These are phyloP conservation scores for Tylopilus balloui DNA, from an alignment of 768 basidiomycete genomes.

Conservation along the genomic window DNA sequence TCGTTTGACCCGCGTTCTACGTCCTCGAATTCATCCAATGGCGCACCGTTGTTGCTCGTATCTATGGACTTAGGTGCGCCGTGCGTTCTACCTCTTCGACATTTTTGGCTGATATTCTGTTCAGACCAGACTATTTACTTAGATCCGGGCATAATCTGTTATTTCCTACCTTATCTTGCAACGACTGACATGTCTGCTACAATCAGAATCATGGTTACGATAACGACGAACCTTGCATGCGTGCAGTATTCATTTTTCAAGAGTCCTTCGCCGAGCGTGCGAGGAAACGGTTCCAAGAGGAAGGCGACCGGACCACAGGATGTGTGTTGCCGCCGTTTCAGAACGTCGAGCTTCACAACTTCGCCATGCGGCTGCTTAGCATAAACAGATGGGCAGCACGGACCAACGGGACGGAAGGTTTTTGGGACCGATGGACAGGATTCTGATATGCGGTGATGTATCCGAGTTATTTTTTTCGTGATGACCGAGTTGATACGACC, in stretches of 20 bases:
- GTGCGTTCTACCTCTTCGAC: background rate
- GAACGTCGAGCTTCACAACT: constrained; percentile 81
- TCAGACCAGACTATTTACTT: constrained; percentile 73
- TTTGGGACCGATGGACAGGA: constrained; percentile 63
- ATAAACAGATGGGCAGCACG: constrained; percentile 49
- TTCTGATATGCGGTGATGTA: background rate
- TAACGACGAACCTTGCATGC: constrained; percentile 70
- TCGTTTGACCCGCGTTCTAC: background rate
- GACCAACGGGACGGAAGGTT: constrained; percentile 72
- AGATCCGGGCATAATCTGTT: constrained; percentile 58
- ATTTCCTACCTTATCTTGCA: background rate
- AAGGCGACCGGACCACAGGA: constrained; percentile 28
- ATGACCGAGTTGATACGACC: background rate
- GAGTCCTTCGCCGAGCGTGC: constrained; percentile 63
- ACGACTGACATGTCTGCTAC: background rate
- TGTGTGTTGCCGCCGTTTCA: constrained; percentile 73
- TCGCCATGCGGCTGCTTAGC: constrained; percentile 69
- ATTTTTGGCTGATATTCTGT: background rate
- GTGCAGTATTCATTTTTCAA: constrained; percentile 84
- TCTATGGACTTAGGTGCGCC: constrained; percentile 61
- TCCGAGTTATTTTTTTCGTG: background rate
- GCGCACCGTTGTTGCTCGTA: constrained; percentile 78
- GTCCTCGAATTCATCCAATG: constrained; percentile 50
- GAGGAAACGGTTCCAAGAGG: background rate
- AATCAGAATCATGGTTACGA: constrained; percentile 84